Evolutionary conservation across 768 basidiomycete genomes (phyloP).

Genomic region (Amanita inopinata): DNA sequence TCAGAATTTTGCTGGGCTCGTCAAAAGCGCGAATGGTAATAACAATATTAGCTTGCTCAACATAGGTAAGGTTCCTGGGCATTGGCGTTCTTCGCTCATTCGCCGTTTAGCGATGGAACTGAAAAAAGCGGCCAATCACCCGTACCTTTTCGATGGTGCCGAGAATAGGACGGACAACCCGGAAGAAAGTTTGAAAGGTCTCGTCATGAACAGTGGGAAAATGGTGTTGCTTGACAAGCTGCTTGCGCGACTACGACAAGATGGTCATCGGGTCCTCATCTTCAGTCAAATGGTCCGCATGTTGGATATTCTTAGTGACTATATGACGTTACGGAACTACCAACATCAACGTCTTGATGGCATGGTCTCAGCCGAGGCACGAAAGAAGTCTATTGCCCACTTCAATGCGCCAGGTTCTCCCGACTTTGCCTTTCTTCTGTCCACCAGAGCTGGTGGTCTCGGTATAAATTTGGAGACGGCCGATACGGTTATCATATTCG

Average conservation of each 20-base stretch:
- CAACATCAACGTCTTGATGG: slow-evolving; percentile 93
- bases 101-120: slow-evolving; percentile 78
- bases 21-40: slow-evolving; percentile 83
- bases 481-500: slow-evolving; percentile 97
- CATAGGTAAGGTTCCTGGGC: slow-evolving; percentile 48
- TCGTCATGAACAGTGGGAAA: slow-evolving; percentile 98
- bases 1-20: slow-evolving; percentile 87
- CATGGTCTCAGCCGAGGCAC: slow-evolving; percentile 84
- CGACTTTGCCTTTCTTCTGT: slow-evolving; percentile 95
- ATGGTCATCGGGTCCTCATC: slow-evolving; percentile 94
- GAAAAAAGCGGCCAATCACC: slow-evolving; percentile 98
- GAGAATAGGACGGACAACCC: slow-evolving; percentile 50
- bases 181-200: slow-evolving; percentile 87
- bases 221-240: slow-evolving; percentile 98
- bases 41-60: slow-evolving; percentile 93
- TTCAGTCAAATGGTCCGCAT: slow-evolving; percentile 99
- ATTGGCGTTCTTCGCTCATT: slow-evolving; percentile 4
- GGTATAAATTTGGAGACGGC: slow-evolving; percentile 99
- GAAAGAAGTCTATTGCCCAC: slow-evolving; percentile 94
- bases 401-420: slow-evolving; percentile 90
- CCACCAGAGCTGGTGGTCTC: slow-evolving; percentile 93
- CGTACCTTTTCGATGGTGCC: slow-evolving; percentile 95
- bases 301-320: slow-evolving; percentile 97
- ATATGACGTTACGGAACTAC: slow-evolving; percentile 85
- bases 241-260: slow-evolving; percentile 77